Evolutionary conservation across 768 basidiomycete species (phyloP).

Genomic region (Calocybe indica): DNA sequence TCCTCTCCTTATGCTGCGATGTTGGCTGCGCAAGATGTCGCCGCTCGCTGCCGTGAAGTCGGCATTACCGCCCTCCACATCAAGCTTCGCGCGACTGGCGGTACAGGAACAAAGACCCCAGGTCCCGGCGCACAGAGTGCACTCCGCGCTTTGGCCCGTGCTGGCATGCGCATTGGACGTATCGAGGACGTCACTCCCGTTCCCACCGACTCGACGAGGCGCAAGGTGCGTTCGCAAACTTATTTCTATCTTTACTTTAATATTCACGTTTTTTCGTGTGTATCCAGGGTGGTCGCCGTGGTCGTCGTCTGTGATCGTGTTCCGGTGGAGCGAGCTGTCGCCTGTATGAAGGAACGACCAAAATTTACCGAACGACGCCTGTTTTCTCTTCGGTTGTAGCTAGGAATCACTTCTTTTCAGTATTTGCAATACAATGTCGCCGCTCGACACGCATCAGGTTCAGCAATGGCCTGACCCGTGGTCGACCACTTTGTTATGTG

Average conservation of each 20-base stretch:
- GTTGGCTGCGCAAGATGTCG: conserved; percentile 98
- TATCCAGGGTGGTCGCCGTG: conserved; percentile 91
- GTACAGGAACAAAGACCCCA: conserved; percentile 98
- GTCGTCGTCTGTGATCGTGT: conserved; percentile 78
- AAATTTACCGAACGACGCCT: conserved; percentile 3
- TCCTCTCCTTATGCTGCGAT: conserved; percentile 96
- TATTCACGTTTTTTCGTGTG: not conserved
- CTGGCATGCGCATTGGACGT: conserved; percentile 96
- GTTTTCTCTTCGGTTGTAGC: conserved; percentile 19
- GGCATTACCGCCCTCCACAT: conserved; percentile 98
- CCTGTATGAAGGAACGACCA: conserved; percentile 1
- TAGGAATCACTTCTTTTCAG: conserved; percentile 1
- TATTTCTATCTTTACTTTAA: not conserved
- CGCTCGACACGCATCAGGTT: conserved; percentile 83
- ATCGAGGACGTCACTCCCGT: conserved; percentile 99
- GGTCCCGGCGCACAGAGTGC: conserved; percentile 98
- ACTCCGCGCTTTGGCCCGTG: conserved; percentile 94
- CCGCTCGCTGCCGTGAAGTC: conserved; percentile 93
- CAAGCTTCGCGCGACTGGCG: conserved; percentile 97
- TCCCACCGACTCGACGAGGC: conserved; percentile 93
- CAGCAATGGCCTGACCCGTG: conserved; percentile 64
- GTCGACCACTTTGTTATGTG: conserved; percentile 44
- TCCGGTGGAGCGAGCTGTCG: conserved; percentile 5
- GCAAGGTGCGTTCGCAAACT: conserved; percentile 62
- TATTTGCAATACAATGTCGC: conserved; percentile 57